Evolutionary conservation across 2,329 filamentous ascomycete species (phyloP).

Genomic region (Ophiocordyceps australis): DNA sequence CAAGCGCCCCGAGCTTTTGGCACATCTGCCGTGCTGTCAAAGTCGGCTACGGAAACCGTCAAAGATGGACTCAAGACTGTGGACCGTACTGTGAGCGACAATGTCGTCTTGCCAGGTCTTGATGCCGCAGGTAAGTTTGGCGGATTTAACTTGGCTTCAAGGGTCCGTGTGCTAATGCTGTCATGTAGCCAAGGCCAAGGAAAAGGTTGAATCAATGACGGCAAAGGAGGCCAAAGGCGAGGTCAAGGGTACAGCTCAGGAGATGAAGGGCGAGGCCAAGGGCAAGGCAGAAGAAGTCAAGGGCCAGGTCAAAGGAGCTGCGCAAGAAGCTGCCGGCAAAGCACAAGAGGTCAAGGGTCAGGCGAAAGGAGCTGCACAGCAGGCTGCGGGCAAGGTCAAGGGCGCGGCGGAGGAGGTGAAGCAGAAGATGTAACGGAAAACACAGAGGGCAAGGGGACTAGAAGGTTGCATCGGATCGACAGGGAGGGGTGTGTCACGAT

Average conservation of each 20-base stretch:
- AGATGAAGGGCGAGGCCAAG: slow-evolving; percentile 16
- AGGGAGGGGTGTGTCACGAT: too few relatives aligned
- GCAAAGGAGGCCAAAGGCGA: slow-evolving; percentile 16
- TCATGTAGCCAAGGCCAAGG: slow-evolving; percentile 1
- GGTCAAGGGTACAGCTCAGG: slow-evolving; percentile 13
- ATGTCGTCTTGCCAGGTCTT: slow-evolving; percentile 43
- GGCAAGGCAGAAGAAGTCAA: slow-evolving; percentile 13
- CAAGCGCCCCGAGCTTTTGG: slow-evolving; percentile 30
- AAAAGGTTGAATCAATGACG: too few relatives aligned
- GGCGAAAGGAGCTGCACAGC: slow-evolving; percentile 16
- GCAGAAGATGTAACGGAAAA: slow-evolving; percentile 3
- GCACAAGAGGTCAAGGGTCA: slow-evolving; percentile 15
- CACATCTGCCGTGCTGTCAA: slow-evolving; percentile 23
- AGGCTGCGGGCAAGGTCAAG: slow-evolving; percentile 23
- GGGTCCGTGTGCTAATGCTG: too few relatives aligned
- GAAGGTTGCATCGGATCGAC: too few relatives aligned
- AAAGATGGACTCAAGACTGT: slow-evolving; percentile 43
- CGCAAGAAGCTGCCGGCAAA: slow-evolving; percentile 16
- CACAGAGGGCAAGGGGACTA: too few relatives aligned
- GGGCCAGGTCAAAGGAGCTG: slow-evolving; percentile 19
- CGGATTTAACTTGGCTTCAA: too few relatives aligned
- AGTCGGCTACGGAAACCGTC: slow-evolving; percentile 31
- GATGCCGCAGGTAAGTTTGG: slow-evolving; percentile 32
- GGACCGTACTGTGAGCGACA: slow-evolving; percentile 40
- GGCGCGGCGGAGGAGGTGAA: slow-evolving; percentile 20